Conservation (phyloP, 2,329 filamentous ascomycete genomes). For the Mycosphaerella arachidis region DNA sequence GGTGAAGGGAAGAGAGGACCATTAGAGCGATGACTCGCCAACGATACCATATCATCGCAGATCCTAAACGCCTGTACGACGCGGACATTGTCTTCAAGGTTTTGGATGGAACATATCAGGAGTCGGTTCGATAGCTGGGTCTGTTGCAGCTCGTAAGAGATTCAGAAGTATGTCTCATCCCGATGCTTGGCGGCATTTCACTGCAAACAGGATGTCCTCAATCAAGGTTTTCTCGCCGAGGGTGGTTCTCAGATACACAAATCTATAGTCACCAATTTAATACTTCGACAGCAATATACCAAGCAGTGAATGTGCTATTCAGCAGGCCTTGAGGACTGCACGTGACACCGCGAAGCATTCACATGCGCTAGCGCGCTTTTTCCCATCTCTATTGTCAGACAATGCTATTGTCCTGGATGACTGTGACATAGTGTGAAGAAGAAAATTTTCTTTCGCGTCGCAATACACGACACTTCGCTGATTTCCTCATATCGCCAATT, state of each 20-base stretch:
- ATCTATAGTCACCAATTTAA: neutral
- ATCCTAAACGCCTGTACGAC: no score
- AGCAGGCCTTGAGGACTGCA: neutral
- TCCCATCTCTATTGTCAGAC: neutral
- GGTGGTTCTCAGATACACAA: neutral
- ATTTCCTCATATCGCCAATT: no score
- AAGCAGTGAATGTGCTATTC: neutral
- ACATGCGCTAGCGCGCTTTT: neutral
- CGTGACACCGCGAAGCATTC: neutral
- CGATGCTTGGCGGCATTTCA: neutral
- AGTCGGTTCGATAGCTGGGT: neutral
- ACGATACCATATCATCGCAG: no score
- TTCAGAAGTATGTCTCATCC: neutral
- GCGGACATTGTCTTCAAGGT: neutral
- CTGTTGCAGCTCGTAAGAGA: neutral
- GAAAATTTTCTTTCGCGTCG: neutral
- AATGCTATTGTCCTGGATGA: neutral
- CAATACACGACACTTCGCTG: neutral
- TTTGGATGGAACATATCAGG: neutral
- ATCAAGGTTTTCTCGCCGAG: neutral
- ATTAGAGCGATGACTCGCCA: neutral
- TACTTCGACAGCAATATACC: no score
- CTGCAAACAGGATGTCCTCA: neutral
- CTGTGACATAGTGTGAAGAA: neutral
- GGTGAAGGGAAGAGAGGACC: neutral